Conservation (phyloP, 306 rosid species). For the Prunus dulcis region DNA sequence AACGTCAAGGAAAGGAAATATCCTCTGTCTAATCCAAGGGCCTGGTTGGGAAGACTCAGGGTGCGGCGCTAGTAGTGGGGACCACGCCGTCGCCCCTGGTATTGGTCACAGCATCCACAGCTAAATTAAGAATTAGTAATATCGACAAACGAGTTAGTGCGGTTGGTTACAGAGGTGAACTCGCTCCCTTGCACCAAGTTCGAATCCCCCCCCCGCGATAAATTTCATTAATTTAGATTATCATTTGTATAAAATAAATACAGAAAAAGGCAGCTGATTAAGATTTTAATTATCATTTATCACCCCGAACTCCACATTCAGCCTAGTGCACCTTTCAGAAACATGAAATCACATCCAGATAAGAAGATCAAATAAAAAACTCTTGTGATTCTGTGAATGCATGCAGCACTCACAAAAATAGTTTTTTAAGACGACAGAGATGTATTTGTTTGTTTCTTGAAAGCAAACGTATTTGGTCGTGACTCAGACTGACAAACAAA, state of each 20-base stretch:
- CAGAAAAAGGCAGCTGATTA: background rate
- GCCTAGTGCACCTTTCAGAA: background rate
- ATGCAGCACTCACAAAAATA: background rate
- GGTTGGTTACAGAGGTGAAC: too few relatives aligned
- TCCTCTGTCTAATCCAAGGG: too few relatives aligned
- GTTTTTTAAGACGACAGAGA: background rate
- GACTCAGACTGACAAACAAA: background rate
- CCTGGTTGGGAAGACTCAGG: too few relatives aligned
- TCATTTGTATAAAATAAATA: background rate
- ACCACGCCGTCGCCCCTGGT: background rate
- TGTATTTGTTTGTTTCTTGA: background rate
- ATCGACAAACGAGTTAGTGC: too few relatives aligned
- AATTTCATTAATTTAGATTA: too few relatives aligned
- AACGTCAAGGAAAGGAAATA: background rate
- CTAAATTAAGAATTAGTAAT: background rate
- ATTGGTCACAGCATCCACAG: background rate
- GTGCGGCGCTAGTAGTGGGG: background rate
- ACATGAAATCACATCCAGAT: background rate
- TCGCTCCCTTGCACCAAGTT: too few relatives aligned
- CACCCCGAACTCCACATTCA: background rate
- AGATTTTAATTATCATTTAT: background rate
- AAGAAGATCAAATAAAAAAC: background rate
- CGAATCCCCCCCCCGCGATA: too few relatives aligned
- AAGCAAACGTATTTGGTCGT: background rate
- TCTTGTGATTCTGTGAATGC: background rate